Evolutionary conservation across 2,329 filamentous ascomycete genomes (phyloP).

Genomic region (Chaetomiaceae sp.): DNA sequence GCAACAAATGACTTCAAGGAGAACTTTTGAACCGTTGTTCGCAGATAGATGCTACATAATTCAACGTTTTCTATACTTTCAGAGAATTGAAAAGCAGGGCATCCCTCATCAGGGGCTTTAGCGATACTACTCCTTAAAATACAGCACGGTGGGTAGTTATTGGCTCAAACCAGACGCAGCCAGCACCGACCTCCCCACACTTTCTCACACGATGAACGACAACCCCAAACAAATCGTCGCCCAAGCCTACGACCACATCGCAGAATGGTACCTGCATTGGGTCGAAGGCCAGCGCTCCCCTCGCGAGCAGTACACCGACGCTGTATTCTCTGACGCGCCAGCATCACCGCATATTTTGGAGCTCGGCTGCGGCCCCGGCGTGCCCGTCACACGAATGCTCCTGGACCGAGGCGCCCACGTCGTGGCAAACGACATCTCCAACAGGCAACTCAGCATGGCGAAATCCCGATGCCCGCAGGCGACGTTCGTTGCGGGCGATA

Average conservation of each 20-base stretch:
- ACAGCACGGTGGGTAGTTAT: no score
- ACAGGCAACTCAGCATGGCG: background rate
- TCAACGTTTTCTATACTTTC: no score
- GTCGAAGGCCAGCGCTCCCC: background rate
- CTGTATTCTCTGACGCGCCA: no score
- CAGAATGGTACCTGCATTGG: background rate
- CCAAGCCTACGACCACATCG: background rate
- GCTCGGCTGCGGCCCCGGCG: conserved; percentile 2
- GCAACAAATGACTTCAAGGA: no score
- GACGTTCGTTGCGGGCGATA: background rate
- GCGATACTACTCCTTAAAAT: no score
- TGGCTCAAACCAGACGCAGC: no score
- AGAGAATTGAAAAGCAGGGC: no score
- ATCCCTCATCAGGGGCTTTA: no score
- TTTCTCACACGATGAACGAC: no score
- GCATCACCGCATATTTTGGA: background rate
- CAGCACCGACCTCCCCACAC: no score
- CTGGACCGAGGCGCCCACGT: conserved; percentile 1
- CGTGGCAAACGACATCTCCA: conserved; percentile 1
- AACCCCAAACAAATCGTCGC: background rate
- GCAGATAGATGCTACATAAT: no score
- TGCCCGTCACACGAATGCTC: conserved; percentile 1
- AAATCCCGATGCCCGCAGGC: background rate
- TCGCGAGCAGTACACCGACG: conserved; percentile 2
- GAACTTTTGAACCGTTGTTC: no score